These are phyloP conservation scores for Amanita molliuscula DNA, from an alignment of 768 basidiomycete genomes.

Conservation along the genomic window DNA sequence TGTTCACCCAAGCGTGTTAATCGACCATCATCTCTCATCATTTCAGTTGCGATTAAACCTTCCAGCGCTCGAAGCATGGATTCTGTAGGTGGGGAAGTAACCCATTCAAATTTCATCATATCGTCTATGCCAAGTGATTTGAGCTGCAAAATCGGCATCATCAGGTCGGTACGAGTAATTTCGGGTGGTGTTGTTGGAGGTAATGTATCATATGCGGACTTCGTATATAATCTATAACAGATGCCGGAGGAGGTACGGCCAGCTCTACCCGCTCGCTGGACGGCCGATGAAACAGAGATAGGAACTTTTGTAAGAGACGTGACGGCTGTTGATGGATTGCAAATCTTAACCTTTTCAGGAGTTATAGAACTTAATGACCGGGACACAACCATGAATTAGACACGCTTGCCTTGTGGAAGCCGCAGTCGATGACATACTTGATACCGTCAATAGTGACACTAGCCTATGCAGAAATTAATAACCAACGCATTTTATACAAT, in stretches of 20 bases:
- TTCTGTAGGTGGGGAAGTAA: conserved; percentile 80
- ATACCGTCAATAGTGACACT: conserved; percentile 96
- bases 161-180: conserved; percentile 84
- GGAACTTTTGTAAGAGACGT: conserved; percentile 80
- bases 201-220: conserved; percentile 47
- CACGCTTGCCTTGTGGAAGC: conserved; percentile 78
- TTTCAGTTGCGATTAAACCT: conserved; percentile 67
- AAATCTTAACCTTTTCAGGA: conserved; percentile 65
- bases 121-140: conserved; percentile 95
- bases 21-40: conserved; percentile 75
- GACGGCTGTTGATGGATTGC: conserved; percentile 78
- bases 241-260: conserved; percentile 89
- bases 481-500: neutral
- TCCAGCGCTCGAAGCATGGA: conserved; percentile 82
- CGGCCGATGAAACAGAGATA: conserved; percentile 80
- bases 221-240: conserved; percentile 86
- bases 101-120: conserved; percentile 93
- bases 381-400: neutral
- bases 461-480: conserved; percentile 37
- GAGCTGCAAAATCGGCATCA: conserved; percentile 84
- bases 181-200: conserved; percentile 75
- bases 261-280: conserved; percentile 89
- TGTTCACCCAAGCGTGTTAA: conserved; percentile 70
- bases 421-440: conserved; percentile 87
- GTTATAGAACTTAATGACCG: neutral